Evolutionary conservation across 495 filamentous ascomycete genomes (phyloP).

Genomic region (Penicillium lagena): DNA sequence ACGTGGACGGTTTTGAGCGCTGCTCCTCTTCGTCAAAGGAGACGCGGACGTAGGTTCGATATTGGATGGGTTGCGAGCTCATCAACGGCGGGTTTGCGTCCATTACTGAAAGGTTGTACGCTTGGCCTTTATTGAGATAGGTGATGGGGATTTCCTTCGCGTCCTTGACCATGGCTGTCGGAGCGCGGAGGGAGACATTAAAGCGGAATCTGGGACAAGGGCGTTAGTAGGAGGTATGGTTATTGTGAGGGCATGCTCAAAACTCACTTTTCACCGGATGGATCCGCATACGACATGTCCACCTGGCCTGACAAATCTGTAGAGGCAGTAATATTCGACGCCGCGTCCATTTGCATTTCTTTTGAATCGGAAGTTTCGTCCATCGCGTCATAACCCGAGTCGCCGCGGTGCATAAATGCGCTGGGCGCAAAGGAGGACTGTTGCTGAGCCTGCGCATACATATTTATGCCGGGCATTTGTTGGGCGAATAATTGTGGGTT

Average conservation of each 20-base stretch:
- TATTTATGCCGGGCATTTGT: slow-evolving; percentile 67
- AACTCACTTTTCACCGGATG: slow-evolving; percentile 44
- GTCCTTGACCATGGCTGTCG: slow-evolving; percentile 92
- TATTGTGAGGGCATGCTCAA: no score
- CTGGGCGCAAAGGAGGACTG: slow-evolving; percentile 70
- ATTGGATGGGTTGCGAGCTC: slow-evolving; percentile 47
- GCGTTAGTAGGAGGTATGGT: no score
- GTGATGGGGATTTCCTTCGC: slow-evolving; percentile 85
- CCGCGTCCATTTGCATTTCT: slow-evolving; percentile 34
- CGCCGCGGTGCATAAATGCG: slow-evolving; percentile 64
- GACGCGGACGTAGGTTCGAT: slow-evolving; percentile 82
- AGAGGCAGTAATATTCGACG: slow-evolving; percentile 20
- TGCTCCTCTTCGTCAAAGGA: slow-evolving; percentile 95
- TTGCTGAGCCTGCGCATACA: slow-evolving; percentile 47
- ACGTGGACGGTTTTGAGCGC: slow-evolving; percentile 68
- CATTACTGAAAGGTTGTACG: slow-evolving; percentile 72
- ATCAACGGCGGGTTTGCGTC: slow-evolving; percentile 49
- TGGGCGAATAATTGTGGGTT: slow-evolving; percentile 57
- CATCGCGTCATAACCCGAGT: slow-evolving; percentile 71
- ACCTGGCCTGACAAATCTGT: slow-evolving; percentile 18
- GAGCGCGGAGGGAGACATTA: slow-evolving; percentile 82
- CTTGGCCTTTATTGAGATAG: slow-evolving; percentile 95
- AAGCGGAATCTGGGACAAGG: slow-evolving; percentile 73
- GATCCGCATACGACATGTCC: slow-evolving; percentile 16
- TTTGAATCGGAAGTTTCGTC: slow-evolving; percentile 54